Base-by-base conservation (phyloP, 208 protist species). In the Leishmania major region DNA sequence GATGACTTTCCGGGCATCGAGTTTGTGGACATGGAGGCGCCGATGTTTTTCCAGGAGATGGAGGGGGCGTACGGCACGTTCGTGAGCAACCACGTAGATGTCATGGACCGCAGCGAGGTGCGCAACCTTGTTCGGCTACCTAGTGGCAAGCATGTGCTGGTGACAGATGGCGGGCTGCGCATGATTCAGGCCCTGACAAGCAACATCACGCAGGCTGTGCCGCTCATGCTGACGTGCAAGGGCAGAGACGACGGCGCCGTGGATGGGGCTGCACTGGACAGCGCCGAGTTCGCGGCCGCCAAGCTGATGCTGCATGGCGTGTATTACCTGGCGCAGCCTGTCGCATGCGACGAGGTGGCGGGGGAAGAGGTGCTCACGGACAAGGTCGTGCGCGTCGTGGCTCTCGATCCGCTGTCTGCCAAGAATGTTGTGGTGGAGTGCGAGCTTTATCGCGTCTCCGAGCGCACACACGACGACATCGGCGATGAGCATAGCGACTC, bases 71-170 rank as follows among this genome's bases (percentile, higher is more conserved):
- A 96, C 77, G 95, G 93, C 62, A 96, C 90, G 15, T 94, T 96
- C 83, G 83, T 98, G 55, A 95, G 89, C 81, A 93, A 91, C 74
- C 95, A 98, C 77, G 93, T 98, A 2, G 93, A 97, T 77, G 88
- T 96, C 37, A 92, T 96, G 81, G 93, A 98, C 81, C 88, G 88
- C 69, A 91, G 86, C 73, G 95, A 98, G 87, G 80, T 98, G 73
- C 91, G 91, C 77, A 96, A 92, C 78, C 90, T 98, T 35, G 92
- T 98, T 28, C 88, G 95, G 13, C 87, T 98, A 53, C 89, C 91
- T 5, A 90, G 91, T 72, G 93, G 93, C 45, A 82, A 88, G 28
- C 93, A 98, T 84, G 92, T 98, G 7, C 84, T 98, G 78, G 92
- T 98, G 22, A 88, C 91, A 17, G 95, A 98, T 75, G 92, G 95